These are phyloP conservation scores for Starmerella stellata DNA, from an alignment of 805 yeast species.

Conservation along the genomic window DNA sequence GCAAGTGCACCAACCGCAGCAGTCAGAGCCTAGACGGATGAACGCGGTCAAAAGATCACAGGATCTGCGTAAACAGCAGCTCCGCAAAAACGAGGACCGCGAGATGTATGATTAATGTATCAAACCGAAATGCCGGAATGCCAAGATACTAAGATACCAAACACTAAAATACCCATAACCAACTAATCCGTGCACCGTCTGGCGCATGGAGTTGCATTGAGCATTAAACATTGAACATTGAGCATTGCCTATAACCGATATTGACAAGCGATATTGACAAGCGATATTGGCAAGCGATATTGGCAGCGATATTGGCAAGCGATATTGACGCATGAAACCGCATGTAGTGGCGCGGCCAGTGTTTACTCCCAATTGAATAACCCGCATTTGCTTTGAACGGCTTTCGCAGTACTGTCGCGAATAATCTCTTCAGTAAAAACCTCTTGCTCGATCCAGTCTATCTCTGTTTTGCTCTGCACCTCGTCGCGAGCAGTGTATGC, in stretches of 20 bases:
- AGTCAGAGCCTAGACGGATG: not conserved
- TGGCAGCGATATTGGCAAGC: no score
- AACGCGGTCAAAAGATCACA: conserved; percentile 6
- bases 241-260: no score
- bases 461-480: conserved; percentile 3
- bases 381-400: conserved; percentile 11
- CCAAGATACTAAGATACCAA: no score
- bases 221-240: no score
- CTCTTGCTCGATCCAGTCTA: conserved; percentile 11
- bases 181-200: no score
- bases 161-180: no score
- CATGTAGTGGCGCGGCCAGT: no score
- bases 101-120: conserved; percentile 2
- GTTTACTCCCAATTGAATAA: not conserved
- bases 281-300: no score
- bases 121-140: no score
- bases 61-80: conserved; percentile 11
- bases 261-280: no score
- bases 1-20: not conserved
- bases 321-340: no score
- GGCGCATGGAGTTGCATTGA: no score
- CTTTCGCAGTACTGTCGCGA: conserved; percentile 12
- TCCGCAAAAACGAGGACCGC: conserved; percentile 9
- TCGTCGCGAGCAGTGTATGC: conserved; percentile 17
- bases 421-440: conserved; percentile 10